Percentiles rank a stretch among this genome's conserved stretches.
phyloP scores from a whole-genome alignment of 306 rosid genomes.

The Acacia confusa region DNA sequence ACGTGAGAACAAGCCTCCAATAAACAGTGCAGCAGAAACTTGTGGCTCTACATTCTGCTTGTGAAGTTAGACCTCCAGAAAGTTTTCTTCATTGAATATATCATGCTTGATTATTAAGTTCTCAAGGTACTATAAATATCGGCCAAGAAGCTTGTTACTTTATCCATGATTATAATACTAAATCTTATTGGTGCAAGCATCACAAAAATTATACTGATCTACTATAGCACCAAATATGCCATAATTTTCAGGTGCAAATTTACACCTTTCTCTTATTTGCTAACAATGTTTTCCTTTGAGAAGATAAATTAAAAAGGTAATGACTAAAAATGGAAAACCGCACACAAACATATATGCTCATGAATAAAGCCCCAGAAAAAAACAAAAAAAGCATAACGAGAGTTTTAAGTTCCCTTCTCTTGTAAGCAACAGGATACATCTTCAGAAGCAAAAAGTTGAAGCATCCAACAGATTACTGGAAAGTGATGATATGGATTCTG shows the following conservation, averaged over 20 bases:
- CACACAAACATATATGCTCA: slow-evolving; percentile 15
- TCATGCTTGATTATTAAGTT: neutral
- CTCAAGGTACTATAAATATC: neutral
- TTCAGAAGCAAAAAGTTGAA: slow-evolving; percentile 74
- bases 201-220: neutral
- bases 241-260: neutral
- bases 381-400: slow-evolving; percentile 55
- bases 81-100: neutral
- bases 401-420: slow-evolving; percentile 55
- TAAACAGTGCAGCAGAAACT: neutral
- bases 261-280: neutral
- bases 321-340: neutral
- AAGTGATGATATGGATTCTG: slow-evolving; percentile 66
- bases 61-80: neutral
- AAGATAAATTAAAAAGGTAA: neutral
- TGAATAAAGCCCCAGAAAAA: neutral
- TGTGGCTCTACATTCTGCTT: neutral
- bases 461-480: slow-evolving; percentile 73
- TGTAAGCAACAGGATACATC: slow-evolving; percentile 63
- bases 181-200: neutral
- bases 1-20: neutral
- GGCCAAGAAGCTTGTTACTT: neutral
- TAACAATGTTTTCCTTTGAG: neutral
- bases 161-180: neutral
- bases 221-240: neutral